These are phyloP conservation scores for Boletus sp. DNA, from an alignment of 768 basidiomycete genomes.

Conservation along the genomic window DNA sequence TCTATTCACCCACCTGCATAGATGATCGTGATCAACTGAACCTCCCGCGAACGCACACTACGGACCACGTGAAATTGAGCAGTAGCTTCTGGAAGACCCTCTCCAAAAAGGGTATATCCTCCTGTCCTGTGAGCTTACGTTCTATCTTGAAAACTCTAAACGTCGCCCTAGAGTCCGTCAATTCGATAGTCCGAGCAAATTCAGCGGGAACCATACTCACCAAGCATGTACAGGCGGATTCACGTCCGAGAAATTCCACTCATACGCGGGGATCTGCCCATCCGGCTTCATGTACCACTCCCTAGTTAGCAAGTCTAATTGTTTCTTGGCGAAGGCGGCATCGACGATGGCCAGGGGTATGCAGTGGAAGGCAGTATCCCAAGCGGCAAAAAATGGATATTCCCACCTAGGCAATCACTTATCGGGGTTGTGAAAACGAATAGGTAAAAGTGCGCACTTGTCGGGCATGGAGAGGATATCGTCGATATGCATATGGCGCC, in stretches of 20 bases:
- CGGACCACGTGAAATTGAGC: slow-evolving; percentile 93
- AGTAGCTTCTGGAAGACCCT: slow-evolving; percentile 97
- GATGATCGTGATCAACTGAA: not conserved
- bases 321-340: slow-evolving; percentile 94
- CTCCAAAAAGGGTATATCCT: slow-evolving; percentile 91
- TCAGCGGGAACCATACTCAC: slow-evolving; percentile 36
- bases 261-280: slow-evolving; percentile 97
- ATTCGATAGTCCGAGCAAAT: not conserved
- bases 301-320: slow-evolving; percentile 90
- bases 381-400: slow-evolving; percentile 98
- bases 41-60: not conserved
- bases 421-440: not conserved
- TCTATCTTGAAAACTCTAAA: slow-evolving; percentile 99
- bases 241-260: slow-evolving; percentile 99
- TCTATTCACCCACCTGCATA: slow-evolving; percentile 90
- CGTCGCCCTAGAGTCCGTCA: slow-evolving; percentile 62
- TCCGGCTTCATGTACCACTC: slow-evolving; percentile 99
- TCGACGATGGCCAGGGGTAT: slow-evolving; percentile 97
- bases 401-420: slow-evolving; percentile 66
- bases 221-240: slow-evolving; percentile 99
- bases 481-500: slow-evolving; percentile 93
- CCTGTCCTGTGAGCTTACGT: slow-evolving; percentile 87
- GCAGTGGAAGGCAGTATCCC: slow-evolving; percentile 99
- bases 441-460: slow-evolving; percentile 53
- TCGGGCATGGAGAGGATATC: slow-evolving; percentile 99